These are phyloP conservation scores for Camellia lanceoleosa DNA, from an alignment of 148 eudicot species.

Conservation along the genomic window DNA sequence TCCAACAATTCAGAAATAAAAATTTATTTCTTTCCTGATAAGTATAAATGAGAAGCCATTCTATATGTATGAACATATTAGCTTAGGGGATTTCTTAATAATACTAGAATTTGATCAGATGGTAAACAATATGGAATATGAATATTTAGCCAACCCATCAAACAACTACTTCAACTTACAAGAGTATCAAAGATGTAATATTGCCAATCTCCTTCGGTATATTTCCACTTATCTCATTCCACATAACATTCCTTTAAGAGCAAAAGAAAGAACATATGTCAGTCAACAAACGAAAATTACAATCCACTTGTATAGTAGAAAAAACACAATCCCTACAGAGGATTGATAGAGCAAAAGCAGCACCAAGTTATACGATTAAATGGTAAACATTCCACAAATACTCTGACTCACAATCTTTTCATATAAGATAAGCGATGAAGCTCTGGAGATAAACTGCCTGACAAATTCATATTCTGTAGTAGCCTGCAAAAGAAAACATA, in stretches of 20 bases:
- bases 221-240: slow-evolving; percentile 53
- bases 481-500: slow-evolving; percentile 26
- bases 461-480: slow-evolving; percentile 36
- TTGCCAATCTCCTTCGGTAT: slow-evolving; percentile 57
- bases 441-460: slow-evolving; percentile 51
- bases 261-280: slow-evolving; percentile 12
- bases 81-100: not conserved
- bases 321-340: not conserved
- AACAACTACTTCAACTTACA: slow-evolving; percentile 34
- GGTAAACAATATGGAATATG: not conserved
- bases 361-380: not conserved
- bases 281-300: not conserved
- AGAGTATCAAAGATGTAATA: slow-evolving; percentile 35
- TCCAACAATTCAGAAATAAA: too few species aligned
- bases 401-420: slow-evolving; percentile 42
- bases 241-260: slow-evolving; percentile 50
- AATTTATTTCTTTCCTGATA: too few species aligned
- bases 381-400: not conserved
- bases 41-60: too few species aligned
- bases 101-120: not conserved
- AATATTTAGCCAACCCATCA: not conserved
- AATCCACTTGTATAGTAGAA: not conserved
- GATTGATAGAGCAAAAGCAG: not conserved
- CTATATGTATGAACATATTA: too few species aligned
- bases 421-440: slow-evolving; percentile 40